Evolutionary conservation across 306 rosid species (phyloP).

Genomic region (Inga laurina): DNA sequence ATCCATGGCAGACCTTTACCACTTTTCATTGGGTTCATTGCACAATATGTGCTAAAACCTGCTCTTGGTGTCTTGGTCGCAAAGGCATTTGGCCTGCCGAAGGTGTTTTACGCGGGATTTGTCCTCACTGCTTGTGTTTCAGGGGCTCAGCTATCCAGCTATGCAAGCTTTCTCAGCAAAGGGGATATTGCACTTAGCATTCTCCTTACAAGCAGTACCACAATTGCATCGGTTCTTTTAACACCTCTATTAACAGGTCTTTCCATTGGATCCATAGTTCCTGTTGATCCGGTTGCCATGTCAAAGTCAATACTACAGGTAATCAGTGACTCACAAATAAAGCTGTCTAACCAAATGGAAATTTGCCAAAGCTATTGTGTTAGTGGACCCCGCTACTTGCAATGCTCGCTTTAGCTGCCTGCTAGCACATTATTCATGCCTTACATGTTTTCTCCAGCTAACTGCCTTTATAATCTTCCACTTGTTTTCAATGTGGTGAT

Average conservation of each 20-base stretch:
- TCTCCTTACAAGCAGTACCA: constrained; percentile 88
- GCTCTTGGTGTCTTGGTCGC: constrained; percentile 78
- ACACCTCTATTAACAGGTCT: constrained; percentile 85
- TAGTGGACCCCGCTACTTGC: not conserved
- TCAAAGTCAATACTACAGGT: constrained; percentile 96
- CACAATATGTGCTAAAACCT: constrained; percentile 89
- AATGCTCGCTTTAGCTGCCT: not conserved
- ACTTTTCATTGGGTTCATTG: constrained; percentile 71
- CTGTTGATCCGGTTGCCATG: constrained; percentile 94
- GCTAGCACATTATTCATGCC: not conserved
- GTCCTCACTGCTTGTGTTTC: constrained; percentile 90
- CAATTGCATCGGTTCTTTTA: constrained; percentile 78
- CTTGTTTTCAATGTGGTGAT: not conserved
- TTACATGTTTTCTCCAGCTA: not conserved
- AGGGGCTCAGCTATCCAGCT: constrained; percentile 96
- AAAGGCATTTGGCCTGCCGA: constrained; percentile 67
- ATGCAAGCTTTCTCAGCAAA: constrained; percentile 91
- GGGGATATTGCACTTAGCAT: constrained; percentile 93
- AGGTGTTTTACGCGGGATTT: constrained; percentile 83
- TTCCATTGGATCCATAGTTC: constrained; percentile 88
- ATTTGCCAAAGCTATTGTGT: not conserved
- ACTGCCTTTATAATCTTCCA: not conserved
- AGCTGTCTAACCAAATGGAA: not conserved
- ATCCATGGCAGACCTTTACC: constrained; percentile 84
- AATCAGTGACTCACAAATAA: constrained; percentile 3